Conservation (phyloP, 1,284 basidiomycete genomes). For the Phenoliferia sp. region DNA sequence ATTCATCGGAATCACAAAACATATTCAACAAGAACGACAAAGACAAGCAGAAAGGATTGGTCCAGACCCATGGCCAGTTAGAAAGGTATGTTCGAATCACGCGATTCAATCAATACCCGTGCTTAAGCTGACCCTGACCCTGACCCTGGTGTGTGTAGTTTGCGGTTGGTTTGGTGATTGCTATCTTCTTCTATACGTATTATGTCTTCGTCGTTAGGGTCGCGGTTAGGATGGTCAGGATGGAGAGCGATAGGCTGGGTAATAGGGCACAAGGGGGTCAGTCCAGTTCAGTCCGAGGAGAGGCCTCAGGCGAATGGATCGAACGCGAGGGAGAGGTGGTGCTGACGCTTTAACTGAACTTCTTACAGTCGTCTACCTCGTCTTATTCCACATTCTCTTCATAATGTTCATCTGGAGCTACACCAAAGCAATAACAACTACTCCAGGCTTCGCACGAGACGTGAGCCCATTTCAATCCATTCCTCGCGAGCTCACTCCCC, state of each 20-base stretch:
- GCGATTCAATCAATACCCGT: no score
- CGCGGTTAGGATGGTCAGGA: constrained; percentile 31
- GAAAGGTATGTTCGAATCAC: constrained; percentile 16
- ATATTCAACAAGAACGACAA: constrained; percentile 12
- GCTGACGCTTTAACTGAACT: not conserved
- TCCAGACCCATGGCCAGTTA: constrained; percentile 18
- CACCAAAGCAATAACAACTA: constrained; percentile 19
- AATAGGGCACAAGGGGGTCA: constrained; percentile 29
- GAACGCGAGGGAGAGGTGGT: not conserved
- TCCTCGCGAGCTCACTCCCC: not conserved
- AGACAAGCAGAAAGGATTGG: constrained; percentile 10
- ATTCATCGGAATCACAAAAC: constrained; percentile 12
- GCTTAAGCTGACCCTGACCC: no score
- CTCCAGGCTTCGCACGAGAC: constrained; percentile 33
- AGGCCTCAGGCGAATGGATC: not conserved
- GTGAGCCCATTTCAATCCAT: constrained; percentile 10
- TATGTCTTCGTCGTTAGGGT: constrained; percentile 35
- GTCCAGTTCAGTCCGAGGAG: no score
- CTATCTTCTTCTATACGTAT: constrained; percentile 27
- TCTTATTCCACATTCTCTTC: constrained; percentile 34
- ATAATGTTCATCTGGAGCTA: constrained; percentile 34
- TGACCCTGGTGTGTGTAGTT: no score
- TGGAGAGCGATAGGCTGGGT: constrained; percentile 20
- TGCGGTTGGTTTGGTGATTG: constrained; percentile 23
- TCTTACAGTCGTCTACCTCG: constrained; percentile 30